Base-by-base conservation (phyloP, 2,329 filamentous ascomycete genomes). In the Lizonia empirigonia region DNA sequence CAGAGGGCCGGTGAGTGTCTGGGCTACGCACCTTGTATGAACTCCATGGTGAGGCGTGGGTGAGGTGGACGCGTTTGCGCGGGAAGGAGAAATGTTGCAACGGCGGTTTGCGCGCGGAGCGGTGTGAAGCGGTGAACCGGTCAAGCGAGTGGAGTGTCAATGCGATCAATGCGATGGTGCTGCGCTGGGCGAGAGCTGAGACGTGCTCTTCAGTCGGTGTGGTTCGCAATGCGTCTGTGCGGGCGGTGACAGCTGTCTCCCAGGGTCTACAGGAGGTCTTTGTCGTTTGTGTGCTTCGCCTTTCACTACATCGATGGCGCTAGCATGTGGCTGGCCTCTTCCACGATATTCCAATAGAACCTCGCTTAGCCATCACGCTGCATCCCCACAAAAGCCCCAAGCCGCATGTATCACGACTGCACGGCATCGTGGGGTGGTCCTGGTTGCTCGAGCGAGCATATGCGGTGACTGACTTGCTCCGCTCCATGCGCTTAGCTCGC, bases 31-130 rank as follows among this genome's bases (percentile, higher is more conserved):
- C 67, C 59, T 59, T 70, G 67, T 52, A 70, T 52, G 22, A 68
- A 60, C 9, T 70, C 65, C 67, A 70, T 70, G 38, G 51, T 63
- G 53, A 55, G 45, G 39, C 50, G 50, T 59, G 52, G 26, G 50
- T 37, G 16, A 32, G 30, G 22, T 37, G 45, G 24, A 57, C 56
- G 61, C 57, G 57, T 55, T 58, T 33, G 35, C 41, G 35, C 35
- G 27, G 29, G 16, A 50, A 26, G 41, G 41, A 51, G 19, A 35
- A 27, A 13, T 34, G 45, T 35, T 24, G 37, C 37, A 26, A 42
- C 33, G 37, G 49, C 16, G 26, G 39, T 39, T 50, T 44, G 47
- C 39, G 32, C 48, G 48, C 23, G 22, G 18, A 34, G 40, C 47
- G 47, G 47, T 44, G 48, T 30, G 48, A 51, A 41, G 48, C 48